Percentiles rank a stretch among this genome's conserved stretches.
phyloP scores from a whole-genome alignment of 306 rosid genomes.

The Corylus avellana region DNA sequence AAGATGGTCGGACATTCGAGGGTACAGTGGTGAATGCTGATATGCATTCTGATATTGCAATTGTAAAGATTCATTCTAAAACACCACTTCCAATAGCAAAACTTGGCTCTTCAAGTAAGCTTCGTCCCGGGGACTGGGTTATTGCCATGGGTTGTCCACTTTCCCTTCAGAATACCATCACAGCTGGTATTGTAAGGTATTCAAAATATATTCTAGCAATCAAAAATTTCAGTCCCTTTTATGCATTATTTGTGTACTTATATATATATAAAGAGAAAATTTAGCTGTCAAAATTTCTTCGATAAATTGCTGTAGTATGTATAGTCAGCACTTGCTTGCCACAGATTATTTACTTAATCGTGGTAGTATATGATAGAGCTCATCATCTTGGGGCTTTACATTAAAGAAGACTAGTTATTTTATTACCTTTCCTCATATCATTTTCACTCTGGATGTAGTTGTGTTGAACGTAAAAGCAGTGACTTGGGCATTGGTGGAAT shows the following conservation, averaged over 20 bases:
- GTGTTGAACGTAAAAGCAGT: slow-evolving; percentile 90
- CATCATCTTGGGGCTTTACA: not conserved
- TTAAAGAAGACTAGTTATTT: slow-evolving; percentile 8
- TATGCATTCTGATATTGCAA: slow-evolving; percentile 82
- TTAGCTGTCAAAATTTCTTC: not conserved
- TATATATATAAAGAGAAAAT: not conserved
- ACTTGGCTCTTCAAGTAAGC: slow-evolving; percentile 73
- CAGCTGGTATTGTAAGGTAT: slow-evolving; percentile 93
- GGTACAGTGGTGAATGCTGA: slow-evolving; percentile 80
- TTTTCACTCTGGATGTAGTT: slow-evolving; percentile 39
- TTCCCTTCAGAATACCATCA: slow-evolving; percentile 89
- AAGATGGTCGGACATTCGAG: slow-evolving; percentile 90
- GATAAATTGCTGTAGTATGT: not conserved
- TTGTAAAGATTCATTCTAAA: slow-evolving; percentile 74
- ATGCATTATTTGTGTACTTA: not conserved
- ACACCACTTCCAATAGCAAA: slow-evolving; percentile 83
- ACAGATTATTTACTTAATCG: not conserved
- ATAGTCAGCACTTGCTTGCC: not conserved
- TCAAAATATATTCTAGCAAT: slow-evolving; percentile 15
- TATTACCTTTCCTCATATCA: slow-evolving; percentile 17
- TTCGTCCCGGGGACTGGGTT: slow-evolving; percentile 96
- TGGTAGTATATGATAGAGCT: slow-evolving; percentile 3
- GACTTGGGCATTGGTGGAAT: slow-evolving; percentile 85
- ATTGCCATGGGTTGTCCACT: slow-evolving; percentile 84
- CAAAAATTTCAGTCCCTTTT: not conserved